phyloP scores from a whole-genome alignment of 805 yeast genomes.

The Priceomyces melissophilus region DNA sequence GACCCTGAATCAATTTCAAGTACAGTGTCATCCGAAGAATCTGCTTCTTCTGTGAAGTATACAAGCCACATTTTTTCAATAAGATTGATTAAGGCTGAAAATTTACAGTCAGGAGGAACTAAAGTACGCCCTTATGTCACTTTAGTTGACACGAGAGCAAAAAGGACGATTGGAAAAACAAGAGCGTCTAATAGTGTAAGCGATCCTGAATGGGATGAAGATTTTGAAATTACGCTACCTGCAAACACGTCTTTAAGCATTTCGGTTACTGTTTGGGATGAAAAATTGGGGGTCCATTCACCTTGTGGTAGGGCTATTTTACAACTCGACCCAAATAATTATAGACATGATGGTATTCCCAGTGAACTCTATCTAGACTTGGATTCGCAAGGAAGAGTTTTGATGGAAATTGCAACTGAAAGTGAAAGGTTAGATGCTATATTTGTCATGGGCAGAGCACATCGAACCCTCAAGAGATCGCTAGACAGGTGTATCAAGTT shows the following conservation, averaged over 20 bases:
- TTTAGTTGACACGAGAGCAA: constrained; percentile 52
- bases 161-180: constrained; percentile 64
- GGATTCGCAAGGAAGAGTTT: constrained; percentile 65
- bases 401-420: constrained; percentile 70
- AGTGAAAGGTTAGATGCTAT: constrained; percentile 76
- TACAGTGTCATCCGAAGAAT: constrained; percentile 33
- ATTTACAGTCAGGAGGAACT: constrained; percentile 43
- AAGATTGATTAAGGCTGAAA: constrained; percentile 60
- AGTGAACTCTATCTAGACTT: constrained; percentile 55
- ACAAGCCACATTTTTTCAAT: constrained; percentile 60
- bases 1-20: constrained; percentile 57
- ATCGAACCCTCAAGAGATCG: constrained; percentile 59
- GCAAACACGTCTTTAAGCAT: constrained; percentile 44
- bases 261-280: constrained; percentile 71
- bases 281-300: constrained; percentile 51
- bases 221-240: constrained; percentile 55
- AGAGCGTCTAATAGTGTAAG: constrained; percentile 55
- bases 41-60: constrained; percentile 25
- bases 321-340: constrained; percentile 58
- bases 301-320: constrained; percentile 64
- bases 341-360: constrained; percentile 66
- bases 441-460: constrained; percentile 75
- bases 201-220: constrained; percentile 86
- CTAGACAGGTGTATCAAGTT: constrained; percentile 64
- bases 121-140: constrained; percentile 62